These are phyloP conservation scores for Termitomyces bulborhizus DNA, from an alignment of 768 basidiomycete species.

Conservation along the genomic window DNA sequence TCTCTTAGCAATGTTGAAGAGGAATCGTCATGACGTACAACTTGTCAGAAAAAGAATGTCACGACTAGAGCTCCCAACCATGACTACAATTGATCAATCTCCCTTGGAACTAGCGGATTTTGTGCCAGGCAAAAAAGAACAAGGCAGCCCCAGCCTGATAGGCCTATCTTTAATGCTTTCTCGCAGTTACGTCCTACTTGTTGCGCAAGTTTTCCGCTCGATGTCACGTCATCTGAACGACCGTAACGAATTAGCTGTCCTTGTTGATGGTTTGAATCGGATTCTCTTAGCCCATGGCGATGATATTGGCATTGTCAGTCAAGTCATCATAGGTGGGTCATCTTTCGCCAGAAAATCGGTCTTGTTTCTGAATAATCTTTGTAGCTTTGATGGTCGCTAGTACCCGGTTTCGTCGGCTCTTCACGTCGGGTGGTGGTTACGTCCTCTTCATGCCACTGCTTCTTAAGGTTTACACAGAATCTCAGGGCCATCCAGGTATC, in stretches of 20 bases:
- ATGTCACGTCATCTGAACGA: slow-evolving; percentile 70
- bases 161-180: slow-evolving; percentile 57
- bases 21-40: slow-evolving; percentile 63
- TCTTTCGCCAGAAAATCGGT: neutral
- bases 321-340: slow-evolving; percentile 60
- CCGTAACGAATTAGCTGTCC: slow-evolving; percentile 55
- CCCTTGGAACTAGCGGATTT: slow-evolving; percentile 40
- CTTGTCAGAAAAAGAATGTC: slow-evolving; percentile 60
- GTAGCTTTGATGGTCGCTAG: slow-evolving; percentile 69
- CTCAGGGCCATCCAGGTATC: slow-evolving; percentile 50
- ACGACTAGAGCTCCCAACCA: slow-evolving; percentile 51
- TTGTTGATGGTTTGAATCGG: slow-evolving; percentile 67
- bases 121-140: slow-evolving; percentile 24
- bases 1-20: slow-evolving; percentile 56
- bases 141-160: slow-evolving; percentile 20
- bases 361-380: slow-evolving; percentile 2
- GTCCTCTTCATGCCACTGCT: slow-evolving; percentile 70
- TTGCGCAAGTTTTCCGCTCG: slow-evolving; percentile 65
- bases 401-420: slow-evolving; percentile 71
- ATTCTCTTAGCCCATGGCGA: slow-evolving; percentile 63
- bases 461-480: slow-evolving; percentile 64
- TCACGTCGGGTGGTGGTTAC: slow-evolving; percentile 67
- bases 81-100: slow-evolving; percentile 18
- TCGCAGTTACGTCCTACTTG: slow-evolving; percentile 61
- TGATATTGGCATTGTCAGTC: slow-evolving; percentile 73